These are phyloP conservation scores for Triangularia verruculosa DNA, from an alignment of 2,329 filamentous ascomycete genomes.

Conservation along the genomic window DNA sequence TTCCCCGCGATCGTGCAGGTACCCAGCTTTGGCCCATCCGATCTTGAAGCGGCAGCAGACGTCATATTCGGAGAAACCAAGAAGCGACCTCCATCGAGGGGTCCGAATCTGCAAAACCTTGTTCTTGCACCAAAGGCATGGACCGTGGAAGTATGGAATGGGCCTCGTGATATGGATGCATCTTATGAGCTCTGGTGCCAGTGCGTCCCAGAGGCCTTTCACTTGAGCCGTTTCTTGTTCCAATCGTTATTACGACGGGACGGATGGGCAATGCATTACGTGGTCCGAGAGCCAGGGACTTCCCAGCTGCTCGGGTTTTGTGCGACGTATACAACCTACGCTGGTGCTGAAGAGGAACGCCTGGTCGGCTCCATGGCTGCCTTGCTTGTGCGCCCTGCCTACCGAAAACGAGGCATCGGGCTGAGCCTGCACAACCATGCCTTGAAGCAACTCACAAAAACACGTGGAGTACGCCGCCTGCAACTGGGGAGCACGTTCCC, in stretches of 20 bases:
- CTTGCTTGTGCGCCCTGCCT: conserved; percentile 49
- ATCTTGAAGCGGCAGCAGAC: conserved; percentile 50
- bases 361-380: conserved; percentile 55
- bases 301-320: conserved; percentile 53
- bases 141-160: conserved; percentile 42
- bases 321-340: conserved; percentile 58
- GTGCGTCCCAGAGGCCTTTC: conserved; percentile 45
- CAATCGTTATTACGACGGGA: conserved; percentile 49
- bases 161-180: conserved; percentile 39
- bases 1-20: conserved; percentile 54
- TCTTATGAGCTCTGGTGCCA: conserved; percentile 48
- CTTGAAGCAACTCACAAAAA: conserved; percentile 46
- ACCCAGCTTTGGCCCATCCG: conserved; percentile 44
- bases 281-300: conserved; percentile 48
- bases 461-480: conserved; percentile 51
- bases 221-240: conserved; percentile 42
- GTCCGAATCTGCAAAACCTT: conserved; percentile 32
- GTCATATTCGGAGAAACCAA: conserved; percentile 47
- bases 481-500: conserved; percentile 60
- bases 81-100: conserved; percentile 10
- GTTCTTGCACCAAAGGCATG: conserved; percentile 38
- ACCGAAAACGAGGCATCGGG: conserved; percentile 51
- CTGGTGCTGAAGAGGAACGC: conserved; percentile 49
- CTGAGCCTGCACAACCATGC: conserved; percentile 52
- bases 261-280: conserved; percentile 56